Conservation (phyloP, 139 green algal species). For the Chlamydomonas sphaeroides region DNA sequence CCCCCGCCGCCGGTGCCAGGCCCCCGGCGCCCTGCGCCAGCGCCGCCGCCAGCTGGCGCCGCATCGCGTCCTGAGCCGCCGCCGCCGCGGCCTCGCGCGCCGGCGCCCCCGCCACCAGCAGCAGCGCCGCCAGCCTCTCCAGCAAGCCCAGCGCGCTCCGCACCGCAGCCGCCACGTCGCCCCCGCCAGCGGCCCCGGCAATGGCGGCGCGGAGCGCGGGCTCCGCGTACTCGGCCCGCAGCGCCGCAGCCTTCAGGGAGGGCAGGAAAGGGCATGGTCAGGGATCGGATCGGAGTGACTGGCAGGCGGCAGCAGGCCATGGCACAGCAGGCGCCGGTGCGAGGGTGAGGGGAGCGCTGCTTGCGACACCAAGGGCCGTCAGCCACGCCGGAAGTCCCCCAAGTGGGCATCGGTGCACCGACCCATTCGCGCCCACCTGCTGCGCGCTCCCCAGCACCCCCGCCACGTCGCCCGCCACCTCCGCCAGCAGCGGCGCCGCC, state of each 20-base stretch:
- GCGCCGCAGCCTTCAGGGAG: not conserved
- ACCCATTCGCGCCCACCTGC: too few relatives aligned
- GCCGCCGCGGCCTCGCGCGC: slow-evolving; percentile 24
- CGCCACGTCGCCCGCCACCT: slow-evolving; percentile 46
- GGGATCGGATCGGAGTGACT: too few relatives aligned
- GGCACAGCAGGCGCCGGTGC: too few relatives aligned
- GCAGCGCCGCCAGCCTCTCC: slow-evolving; percentile 41
- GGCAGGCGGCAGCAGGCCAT: too few relatives aligned
- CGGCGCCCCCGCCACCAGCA: slow-evolving; percentile 44
- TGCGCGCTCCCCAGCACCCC: slow-evolving; percentile 16
- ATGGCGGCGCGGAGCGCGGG: not conserved
- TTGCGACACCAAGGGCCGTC: too few relatives aligned
- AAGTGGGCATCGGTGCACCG: too few relatives aligned
- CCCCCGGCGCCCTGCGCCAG: not conserved
- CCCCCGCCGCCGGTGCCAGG: not conserved
- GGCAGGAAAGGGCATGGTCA: too few relatives aligned
- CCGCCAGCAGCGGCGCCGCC: slow-evolving; percentile 30
- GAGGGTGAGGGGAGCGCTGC: too few relatives aligned
- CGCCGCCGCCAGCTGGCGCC: slow-evolving; percentile 6
- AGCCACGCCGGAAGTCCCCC: too few relatives aligned
- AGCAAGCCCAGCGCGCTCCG: slow-evolving; percentile 5
- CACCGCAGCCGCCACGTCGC: not conserved
- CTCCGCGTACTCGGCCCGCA: slow-evolving; percentile 36
- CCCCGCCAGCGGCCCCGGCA: not conserved
- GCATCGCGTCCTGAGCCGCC: slow-evolving; percentile 4